A percentile compares a stretch with the other conserved stretches of the same genome.
These are phyloP conservation scores for Cinnamomum micranthum DNA, from an alignment of 164 flowering plant species.

Conservation along the genomic window DNA sequence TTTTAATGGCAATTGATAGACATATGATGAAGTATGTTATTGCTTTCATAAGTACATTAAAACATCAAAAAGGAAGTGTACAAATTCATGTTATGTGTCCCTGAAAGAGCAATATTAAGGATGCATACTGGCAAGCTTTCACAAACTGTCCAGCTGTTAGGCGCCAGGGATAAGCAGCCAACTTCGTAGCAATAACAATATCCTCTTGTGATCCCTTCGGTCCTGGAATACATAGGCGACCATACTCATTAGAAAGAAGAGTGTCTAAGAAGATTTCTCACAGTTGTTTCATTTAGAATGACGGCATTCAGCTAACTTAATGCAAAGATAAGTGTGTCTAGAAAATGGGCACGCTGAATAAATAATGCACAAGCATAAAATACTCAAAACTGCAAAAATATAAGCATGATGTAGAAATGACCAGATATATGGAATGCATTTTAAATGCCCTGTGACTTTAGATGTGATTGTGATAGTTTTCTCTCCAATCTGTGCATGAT, in stretches of 20 bases:
- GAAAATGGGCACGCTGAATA: background rate
- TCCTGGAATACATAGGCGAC: slow-evolving; percentile 35
- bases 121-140: slow-evolving; percentile 80
- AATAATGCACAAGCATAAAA: background rate
- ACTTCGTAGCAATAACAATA: slow-evolving; percentile 88
- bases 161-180: slow-evolving; percentile 99
- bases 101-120: background rate
- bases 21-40: background rate
- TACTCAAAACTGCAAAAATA: background rate
- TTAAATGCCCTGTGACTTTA: no score
- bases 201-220: slow-evolving; percentile 34
- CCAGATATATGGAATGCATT: no score
- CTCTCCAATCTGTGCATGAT: no score
- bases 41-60: background rate
- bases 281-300: background rate
- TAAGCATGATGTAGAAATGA: background rate
- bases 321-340: background rate
- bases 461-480: no score
- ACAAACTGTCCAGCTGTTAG: slow-evolving; percentile 84
- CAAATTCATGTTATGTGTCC: background rate
- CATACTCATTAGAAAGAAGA: background rate
- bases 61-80: background rate
- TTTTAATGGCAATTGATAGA: background rate
- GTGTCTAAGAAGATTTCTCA: background rate
- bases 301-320: background rate